Percentiles rank a stretch among this genome's conserved stretches.
phyloP scores from a whole-genome alignment of 2,329 filamentous ascomycete genomes.

The Plenodomus biglobosus region DNA sequence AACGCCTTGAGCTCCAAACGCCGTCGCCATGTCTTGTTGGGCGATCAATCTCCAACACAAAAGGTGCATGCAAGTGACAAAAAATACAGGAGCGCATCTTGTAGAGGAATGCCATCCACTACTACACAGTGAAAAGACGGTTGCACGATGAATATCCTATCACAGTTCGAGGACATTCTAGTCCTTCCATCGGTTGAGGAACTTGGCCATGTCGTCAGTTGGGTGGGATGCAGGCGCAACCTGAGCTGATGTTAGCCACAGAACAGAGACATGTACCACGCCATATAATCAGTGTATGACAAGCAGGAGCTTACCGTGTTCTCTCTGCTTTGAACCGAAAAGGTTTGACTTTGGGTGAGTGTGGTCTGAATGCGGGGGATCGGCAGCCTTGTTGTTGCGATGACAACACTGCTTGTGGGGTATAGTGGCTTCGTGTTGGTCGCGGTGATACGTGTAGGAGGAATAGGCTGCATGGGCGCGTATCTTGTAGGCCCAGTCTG shows the following conservation, averaged over 20 bases:
- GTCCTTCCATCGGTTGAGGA: conserved; percentile 62
- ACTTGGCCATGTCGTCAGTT: conserved; percentile 58
- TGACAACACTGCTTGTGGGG: conserved; percentile 57
- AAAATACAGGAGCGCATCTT: no score
- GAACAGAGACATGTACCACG: not conserved
- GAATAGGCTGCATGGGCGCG: conserved; percentile 63
- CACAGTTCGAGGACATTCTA: conserved; percentile 30
- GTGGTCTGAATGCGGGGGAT: conserved; percentile 53
- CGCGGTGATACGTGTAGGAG: conserved; percentile 60
- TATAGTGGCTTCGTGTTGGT: conserved; percentile 54
- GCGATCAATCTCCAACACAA: no score
- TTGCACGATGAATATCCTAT: not conserved
- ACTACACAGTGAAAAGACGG: no score
- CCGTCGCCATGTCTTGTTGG: conserved; percentile 2
- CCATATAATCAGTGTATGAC: not conserved
- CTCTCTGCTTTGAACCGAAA: conserved; percentile 54
- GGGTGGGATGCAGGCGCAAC: conserved; percentile 56
- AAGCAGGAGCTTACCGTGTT: conserved; percentile 59
- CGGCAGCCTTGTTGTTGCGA: conserved; percentile 56
- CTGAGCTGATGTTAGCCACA: conserved; percentile 42
- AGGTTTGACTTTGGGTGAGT: conserved; percentile 55
- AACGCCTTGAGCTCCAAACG: conserved; percentile 8
- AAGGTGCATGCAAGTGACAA: no score
- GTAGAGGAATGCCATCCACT: no score
- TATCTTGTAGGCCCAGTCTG: conserved; percentile 62